Conservation (phyloP, 345 rosid genomes). For the Arabidopsis suecica region DNA sequence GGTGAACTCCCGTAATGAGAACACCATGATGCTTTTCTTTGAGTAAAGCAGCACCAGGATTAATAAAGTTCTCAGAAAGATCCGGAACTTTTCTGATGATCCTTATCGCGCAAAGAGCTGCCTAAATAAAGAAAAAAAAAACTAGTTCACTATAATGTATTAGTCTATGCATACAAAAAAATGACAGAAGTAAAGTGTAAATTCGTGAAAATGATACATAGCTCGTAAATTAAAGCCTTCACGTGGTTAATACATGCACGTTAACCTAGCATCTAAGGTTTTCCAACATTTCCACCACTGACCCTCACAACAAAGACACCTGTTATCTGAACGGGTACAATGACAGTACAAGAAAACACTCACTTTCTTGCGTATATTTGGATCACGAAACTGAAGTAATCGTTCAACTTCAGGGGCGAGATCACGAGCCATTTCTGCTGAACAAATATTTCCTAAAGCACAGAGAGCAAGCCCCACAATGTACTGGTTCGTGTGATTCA, state of each 20-base stretch:
- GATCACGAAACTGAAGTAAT: conserved; percentile 93
- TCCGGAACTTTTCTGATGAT: conserved; percentile 96
- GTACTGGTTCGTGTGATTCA: conserved; percentile 90
- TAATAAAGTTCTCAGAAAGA: conserved; percentile 91
- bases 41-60: conserved; percentile 78
- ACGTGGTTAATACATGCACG: conserved; percentile 19
- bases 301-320: conserved; percentile 1
- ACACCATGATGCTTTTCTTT: conserved; percentile 99
- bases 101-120: conserved; percentile 92
- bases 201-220: conserved; percentile 1
- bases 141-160: conserved; percentile 1
- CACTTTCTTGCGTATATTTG: conserved; percentile 94
- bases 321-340: not conserved
- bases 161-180: conserved; percentile 1
- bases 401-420: conserved; percentile 98
- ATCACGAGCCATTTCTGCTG: conserved; percentile 99
- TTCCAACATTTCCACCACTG: conserved; percentile 17
- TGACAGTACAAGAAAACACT: conserved; percentile 37
- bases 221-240: conserved; percentile 1
- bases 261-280: not conserved
- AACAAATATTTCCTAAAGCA: conserved; percentile 96
- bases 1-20: conserved; percentile 89
- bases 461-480: conserved; percentile 99
- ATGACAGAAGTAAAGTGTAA: conserved; percentile 14
- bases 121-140: conserved; percentile 55